phyloP scores from a whole-genome alignment of 2,329 filamentous ascomycete genomes.

The Canariomyces notabilis region DNA sequence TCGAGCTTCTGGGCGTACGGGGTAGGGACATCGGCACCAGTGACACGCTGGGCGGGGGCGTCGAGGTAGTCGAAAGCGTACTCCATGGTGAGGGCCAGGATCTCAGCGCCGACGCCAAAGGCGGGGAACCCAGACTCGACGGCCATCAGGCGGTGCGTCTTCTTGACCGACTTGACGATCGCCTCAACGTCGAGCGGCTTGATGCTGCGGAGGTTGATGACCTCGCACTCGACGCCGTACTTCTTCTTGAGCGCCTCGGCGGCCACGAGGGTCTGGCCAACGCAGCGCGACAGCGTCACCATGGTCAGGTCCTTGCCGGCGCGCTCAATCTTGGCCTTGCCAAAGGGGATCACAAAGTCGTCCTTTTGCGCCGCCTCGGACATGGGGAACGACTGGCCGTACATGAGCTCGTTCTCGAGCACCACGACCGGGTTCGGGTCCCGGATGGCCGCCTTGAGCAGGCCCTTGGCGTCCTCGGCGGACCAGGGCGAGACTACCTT shows the following conservation, averaged over 20 bases:
- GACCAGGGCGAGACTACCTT: slow-evolving; percentile 98
- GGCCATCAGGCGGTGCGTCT: slow-evolving; percentile 85
- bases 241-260: slow-evolving; percentile 92
- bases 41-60: slow-evolving; percentile 87
- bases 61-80: slow-evolving; percentile 98
- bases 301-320: slow-evolving; percentile 93
- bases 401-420: slow-evolving; percentile 84
- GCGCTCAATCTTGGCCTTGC: slow-evolving; percentile 99
- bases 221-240: slow-evolving; percentile 92
- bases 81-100: slow-evolving; percentile 92
- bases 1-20: slow-evolving; percentile 91
- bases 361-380: slow-evolving; percentile 92
- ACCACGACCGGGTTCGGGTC: slow-evolving; percentile 96
- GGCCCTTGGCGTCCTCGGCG: slow-evolving; percentile 95
- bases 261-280: slow-evolving; percentile 83
- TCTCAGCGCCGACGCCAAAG: slow-evolving; percentile 88
- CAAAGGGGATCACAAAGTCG: slow-evolving; percentile 95
- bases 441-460: slow-evolving; percentile 94
- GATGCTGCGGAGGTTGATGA: slow-evolving; percentile 95
- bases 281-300: slow-evolving; percentile 89
- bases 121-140: slow-evolving; percentile 96
- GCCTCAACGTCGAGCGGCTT: slow-evolving; percentile 95
- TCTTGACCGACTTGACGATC: slow-evolving; percentile 97
- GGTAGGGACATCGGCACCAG: slow-evolving; percentile 94
- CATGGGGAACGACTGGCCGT: slow-evolving; percentile 94